Evolutionary conservation across 176 grass and related monocot genomes (phyloP).

Genomic region (Triticum aestivum): IWGSC_CS_RefSeq_v2.1 NC_057799.1:588479364-588479863

Average conservation of each 20-base stretch:
- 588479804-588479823: background rate
- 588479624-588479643: conserved; percentile 86
- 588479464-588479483: background rate
- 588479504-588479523: background rate
- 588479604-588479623: conserved; percentile 86
- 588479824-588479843: background rate
- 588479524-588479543: conserved; percentile 48
- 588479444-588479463: background rate
- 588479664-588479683: conserved; percentile 84
- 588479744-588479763: background rate
- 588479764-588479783: background rate
- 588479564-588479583: conserved; percentile 90
- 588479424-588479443: background rate
- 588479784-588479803: no score
- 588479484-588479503: background rate
- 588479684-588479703: background rate
- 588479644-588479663: conserved; percentile 69
- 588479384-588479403: background rate
- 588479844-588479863: background rate
- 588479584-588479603: conserved; percentile 94
- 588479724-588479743: background rate
- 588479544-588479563: conserved; percentile 82
- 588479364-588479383: background rate
- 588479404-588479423: background rate
- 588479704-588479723: background rate